A percentile compares a stretch with the other conserved stretches of the same genome.
phyloP scores from a whole-genome alignment of 2,329 filamentous ascomycete genomes.

The Ambrosiella beaveri region DNA sequence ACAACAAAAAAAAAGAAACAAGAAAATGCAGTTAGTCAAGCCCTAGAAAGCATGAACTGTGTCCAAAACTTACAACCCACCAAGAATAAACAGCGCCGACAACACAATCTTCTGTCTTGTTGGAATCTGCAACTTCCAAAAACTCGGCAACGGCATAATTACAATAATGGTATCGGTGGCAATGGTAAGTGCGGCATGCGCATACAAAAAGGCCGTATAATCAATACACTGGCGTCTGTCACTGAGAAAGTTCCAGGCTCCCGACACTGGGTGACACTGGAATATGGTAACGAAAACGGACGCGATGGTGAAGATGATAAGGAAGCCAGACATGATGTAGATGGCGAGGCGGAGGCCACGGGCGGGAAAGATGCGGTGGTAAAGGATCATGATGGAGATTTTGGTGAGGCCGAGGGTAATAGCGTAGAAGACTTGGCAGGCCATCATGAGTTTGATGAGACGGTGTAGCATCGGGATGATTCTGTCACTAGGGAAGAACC shows the following conservation, averaged over 20 bases:
- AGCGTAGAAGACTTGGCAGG: constrained; percentile 19
- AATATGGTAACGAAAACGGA: constrained; percentile 18
- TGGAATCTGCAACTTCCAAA: constrained; percentile 18
- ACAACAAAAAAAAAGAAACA: too few species aligned
- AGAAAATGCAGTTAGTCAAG: neutral
- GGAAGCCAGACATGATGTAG: constrained; percentile 17
- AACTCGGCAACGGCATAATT: constrained; percentile 17
- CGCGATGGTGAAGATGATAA: constrained; percentile 14
- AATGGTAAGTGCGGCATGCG: constrained; percentile 18
- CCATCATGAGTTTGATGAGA: constrained; percentile 16
- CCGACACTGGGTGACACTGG: constrained; percentile 17
- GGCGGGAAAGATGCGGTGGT: constrained; percentile 19
- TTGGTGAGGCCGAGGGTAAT: constrained; percentile 20
- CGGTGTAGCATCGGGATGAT: constrained; percentile 4
- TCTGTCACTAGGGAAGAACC: constrained; percentile 1
- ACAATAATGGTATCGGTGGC: constrained; percentile 19
- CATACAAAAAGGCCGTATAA: constrained; percentile 18
- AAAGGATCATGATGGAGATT: constrained; percentile 20
- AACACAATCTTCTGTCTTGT: constrained; percentile 17
- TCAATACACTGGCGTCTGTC: constrained; percentile 15
- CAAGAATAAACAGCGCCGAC: constrained; percentile 17
- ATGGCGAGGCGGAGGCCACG: constrained; percentile 17
- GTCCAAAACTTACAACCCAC: constrained; percentile 17
- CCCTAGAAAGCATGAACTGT: neutral
- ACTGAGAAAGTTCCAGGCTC: constrained; percentile 18